Conservation (phyloP, 139 green algal genomes). For the Pedinophyceae sp. region DNA sequence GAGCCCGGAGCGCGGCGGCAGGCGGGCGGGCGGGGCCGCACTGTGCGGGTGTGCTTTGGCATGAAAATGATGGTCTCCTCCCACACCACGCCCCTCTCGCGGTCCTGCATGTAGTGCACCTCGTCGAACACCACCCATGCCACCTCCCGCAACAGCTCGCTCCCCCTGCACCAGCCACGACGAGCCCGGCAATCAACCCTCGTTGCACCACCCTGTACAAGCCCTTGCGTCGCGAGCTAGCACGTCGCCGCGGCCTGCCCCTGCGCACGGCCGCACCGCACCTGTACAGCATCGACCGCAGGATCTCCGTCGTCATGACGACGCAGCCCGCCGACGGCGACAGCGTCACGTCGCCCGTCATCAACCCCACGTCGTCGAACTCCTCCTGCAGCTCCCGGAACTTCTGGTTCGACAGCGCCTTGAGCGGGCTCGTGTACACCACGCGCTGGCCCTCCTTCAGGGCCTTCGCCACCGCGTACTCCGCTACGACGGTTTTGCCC, state of each 20-base stretch:
- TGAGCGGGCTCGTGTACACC: conserved; percentile 92
- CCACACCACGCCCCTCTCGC: conserved; percentile 96
- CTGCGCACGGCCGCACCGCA: not conserved
- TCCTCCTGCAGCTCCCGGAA: conserved; percentile 75
- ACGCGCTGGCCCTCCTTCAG: conserved; percentile 45
- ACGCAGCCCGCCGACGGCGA: conserved; percentile 75
- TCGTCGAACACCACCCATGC: conserved; percentile 96
- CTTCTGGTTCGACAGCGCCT: conserved; percentile 96
- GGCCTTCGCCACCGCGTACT: conserved; percentile 28
- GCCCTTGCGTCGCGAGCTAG: too few species aligned
- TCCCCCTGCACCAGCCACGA: conserved; percentile 31
- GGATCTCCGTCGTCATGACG: conserved; percentile 99
- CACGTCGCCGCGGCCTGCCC: not conserved
- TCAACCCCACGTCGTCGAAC: conserved; percentile 70
- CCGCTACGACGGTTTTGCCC: conserved; percentile 86
- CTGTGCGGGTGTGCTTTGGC: conserved; percentile 48
- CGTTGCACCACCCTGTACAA: not conserved
- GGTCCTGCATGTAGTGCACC: conserved; percentile 93
- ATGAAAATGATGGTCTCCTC: conserved; percentile 97
- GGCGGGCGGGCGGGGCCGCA: conserved; percentile 3
- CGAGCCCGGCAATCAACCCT: not conserved
- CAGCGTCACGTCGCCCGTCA: conserved; percentile 75
- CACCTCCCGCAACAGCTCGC: conserved; percentile 76
- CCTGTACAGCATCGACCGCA: conserved; percentile 78
- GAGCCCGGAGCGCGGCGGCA: too few species aligned